Evolutionary conservation across 2,329 filamentous ascomycete genomes (phyloP), one percentile per base, ranked within the genome.

Genomic region (Fusarium begoniae): DNA sequence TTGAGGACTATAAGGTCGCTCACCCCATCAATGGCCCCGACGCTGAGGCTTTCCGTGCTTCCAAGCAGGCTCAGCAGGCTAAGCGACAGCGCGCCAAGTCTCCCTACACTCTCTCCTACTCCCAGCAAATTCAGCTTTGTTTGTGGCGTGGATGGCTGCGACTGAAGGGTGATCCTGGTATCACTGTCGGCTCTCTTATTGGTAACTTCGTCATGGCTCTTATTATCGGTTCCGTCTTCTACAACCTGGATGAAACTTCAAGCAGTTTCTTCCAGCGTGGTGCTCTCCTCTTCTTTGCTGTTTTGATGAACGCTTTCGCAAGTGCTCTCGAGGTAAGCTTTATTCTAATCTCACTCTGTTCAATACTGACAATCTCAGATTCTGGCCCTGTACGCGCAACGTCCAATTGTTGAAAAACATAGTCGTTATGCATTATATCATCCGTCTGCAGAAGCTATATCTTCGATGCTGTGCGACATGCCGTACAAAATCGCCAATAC

Each of bases 341-440:
- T 5, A 14, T 5, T 18, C 6, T 1, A 30, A 14, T 22, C 7
- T 11, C 8, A 20, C 2, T 18, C 7, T 8, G 44, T 5, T 14
- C 18, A 43, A 48, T 4, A 50, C 66, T 68, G 17, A 71, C 63
- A n/a, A 1, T 4, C 7, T 1, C 69, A 92, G 87, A 96, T 98
- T 80, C 83, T 96, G 40, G 95, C 93, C 0, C 87, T 98, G 9
- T 98, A 96, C 80, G 90, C 93, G 5, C 95, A 98, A 88, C 92
- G 95, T 43, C 93, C 93, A 3, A 97, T 98, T 77, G 94, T 98
- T 69, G 94, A 98, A 80, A 98, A 98, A 81, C 95, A 98, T 77
- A 85, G 88, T 63, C 90, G 93, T 66, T 98, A 97, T 80, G 94
- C 95, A 24, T 87, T 98, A 24, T 97, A 98, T 78, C 95, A 97